Percentiles rank a stretch among this genome's conserved stretches.
phyloP scores from a whole-genome alignment of 331 rosid species.

The Rosa hybrid region DNA sequence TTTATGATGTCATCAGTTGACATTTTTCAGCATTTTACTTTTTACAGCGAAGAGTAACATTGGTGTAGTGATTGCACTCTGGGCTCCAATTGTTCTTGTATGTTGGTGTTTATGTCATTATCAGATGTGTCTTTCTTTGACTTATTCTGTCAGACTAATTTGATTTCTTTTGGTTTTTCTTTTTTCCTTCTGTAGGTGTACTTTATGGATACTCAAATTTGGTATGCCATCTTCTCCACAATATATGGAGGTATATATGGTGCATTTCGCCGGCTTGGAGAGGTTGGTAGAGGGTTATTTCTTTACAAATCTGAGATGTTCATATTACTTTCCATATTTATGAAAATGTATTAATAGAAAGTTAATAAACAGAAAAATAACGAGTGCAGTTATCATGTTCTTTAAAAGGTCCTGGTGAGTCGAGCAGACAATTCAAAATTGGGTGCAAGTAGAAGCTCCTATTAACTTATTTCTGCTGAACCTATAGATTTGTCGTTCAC shows the following conservation, averaged over 20 bases:
- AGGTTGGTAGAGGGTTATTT: slow-evolving; percentile 55
- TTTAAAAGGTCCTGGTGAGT: neutral
- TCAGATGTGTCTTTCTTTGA: slow-evolving; percentile 16
- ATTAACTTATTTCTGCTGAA: neutral
- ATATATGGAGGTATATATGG: slow-evolving; percentile 89
- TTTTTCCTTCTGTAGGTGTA: slow-evolving; percentile 61
- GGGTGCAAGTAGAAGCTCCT: neutral
- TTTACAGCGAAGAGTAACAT: slow-evolving; percentile 81
- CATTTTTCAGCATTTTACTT: slow-evolving; percentile 20
- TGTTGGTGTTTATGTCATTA: slow-evolving; percentile 33
- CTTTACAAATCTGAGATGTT: neutral
- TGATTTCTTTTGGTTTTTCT: slow-evolving; percentile 5
- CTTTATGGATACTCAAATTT: slow-evolving; percentile 98
- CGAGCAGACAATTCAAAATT: neutral
- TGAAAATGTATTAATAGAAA: neutral
- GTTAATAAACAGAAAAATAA: neutral
- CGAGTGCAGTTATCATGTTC: neutral
- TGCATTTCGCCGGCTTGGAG: slow-evolving; percentile 95
- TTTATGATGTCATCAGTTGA: slow-evolving; percentile 34
- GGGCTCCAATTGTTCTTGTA: slow-evolving; percentile 95
- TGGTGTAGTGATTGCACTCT: slow-evolving; percentile 83
- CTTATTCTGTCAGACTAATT: slow-evolving; percentile 17
- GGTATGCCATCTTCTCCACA: slow-evolving; percentile 97
- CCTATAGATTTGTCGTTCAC: neutral
- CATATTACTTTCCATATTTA: neutral